Evolutionary conservation across 75 land plant genomes (phyloP), one percentile per base, ranked within the genome.

Genomic region (Sequoia sempervirens): DNA sequence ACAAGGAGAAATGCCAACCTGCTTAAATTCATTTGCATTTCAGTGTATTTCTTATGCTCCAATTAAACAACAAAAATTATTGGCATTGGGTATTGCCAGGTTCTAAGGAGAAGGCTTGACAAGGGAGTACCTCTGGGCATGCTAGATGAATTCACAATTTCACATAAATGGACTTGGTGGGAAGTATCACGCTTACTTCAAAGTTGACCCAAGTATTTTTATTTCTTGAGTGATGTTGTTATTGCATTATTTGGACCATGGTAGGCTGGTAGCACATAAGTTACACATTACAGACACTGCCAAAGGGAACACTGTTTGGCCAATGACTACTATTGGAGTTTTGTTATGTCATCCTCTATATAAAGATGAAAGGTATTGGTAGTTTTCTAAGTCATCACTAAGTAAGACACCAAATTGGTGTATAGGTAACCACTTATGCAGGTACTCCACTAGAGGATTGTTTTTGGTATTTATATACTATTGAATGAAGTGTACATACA

Each of bases 141-240:
- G 38, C 92, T 93, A 26, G 92, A 95, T 86, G 97, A 89, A 11
- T n/a, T n/a, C n/a, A n/a, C n/a, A n/a, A n/a, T 83, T 95, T 66
- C 90, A 92, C 45, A 90, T 95, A 52, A 93, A 95, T 58, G 97
- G 97, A 23, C 87, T 85, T 30, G 93, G 94, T 2, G 73, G 91
- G 70, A 66, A 8, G 1, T 87, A 54, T 80, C 88, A 85, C 13
- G 69, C 83, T 6, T 68, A 85, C 20, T 82, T 91, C 53, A 90
- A 80, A 18, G 92, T 95, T 0, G 89, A 91, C 15, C 90, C 85
- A 87, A 95, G 96, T 94, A 83, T 41, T 66, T n/a, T 15, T 5
- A 15, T 54, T 66, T 66, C 70, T 66, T 66, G 30, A 28, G 28
- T 15, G 8, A 7, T n/a, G 70, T 11, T 66, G 11, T 28, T 66